A percentile compares a stretch with the other conserved stretches of the same genome.
Evolutionary conservation across 129 eudicot genomes (phyloP).

Genomic region (Helianthus annuus): DNA sequence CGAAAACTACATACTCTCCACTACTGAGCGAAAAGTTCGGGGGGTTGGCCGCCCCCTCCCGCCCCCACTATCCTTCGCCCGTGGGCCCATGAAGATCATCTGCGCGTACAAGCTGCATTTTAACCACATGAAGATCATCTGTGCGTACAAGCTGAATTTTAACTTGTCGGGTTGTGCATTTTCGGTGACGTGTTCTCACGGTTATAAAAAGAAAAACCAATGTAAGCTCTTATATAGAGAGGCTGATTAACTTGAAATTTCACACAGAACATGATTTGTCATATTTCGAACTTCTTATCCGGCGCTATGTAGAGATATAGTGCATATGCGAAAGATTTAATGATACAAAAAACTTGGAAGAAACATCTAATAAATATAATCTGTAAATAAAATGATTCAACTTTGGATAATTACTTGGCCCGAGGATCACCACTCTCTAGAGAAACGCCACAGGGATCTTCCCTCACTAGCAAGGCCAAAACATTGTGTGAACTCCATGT

Average conservation of each 20-base stretch:
- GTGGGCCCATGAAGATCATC: no score
- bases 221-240: no score
- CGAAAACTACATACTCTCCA: no score
- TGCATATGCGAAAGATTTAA: not conserved
- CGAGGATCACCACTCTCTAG: conserved; percentile 77
- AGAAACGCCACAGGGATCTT: conserved; percentile 79
- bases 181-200: no score
- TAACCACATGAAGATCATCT: no score
- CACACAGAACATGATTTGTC: not conserved
- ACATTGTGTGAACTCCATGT: conserved; percentile 70
- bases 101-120: no score
- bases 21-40: no score
- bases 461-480: conserved; percentile 79
- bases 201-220: no score
- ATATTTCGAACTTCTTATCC: conserved; percentile 2
- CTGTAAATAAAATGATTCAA: conserved; percentile 30
- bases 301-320: not conserved
- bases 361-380: conserved; percentile 24
- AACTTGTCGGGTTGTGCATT: no score
- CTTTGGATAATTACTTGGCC: conserved; percentile 36
- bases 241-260: not conserved
- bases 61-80: no score
- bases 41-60: no score
- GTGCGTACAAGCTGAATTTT: no score
- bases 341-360: conserved; percentile 11